Conservation (phyloP, 2,329 filamentous ascomycete genomes). For the Akanthomyces muscarius region DNA sequence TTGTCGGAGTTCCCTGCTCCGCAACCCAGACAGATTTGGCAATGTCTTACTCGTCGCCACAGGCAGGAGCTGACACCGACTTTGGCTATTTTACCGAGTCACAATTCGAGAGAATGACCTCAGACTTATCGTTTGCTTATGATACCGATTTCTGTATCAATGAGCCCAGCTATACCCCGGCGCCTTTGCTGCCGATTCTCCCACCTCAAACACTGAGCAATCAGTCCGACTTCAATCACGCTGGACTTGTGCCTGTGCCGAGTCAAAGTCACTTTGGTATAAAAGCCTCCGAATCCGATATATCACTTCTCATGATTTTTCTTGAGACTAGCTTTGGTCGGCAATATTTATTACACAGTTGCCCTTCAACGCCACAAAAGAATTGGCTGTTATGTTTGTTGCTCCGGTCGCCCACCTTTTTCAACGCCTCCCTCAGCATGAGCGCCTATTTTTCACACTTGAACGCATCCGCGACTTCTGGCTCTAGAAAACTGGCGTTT, state of each 20-base stretch:
- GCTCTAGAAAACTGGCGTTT: not conserved
- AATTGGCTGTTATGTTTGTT: not conserved
- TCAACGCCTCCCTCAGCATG: not conserved
- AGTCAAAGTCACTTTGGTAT: too few species aligned
- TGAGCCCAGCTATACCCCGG: too few species aligned
- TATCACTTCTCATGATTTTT: not conserved
- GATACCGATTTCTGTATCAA: too few species aligned
- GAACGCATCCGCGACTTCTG: not conserved
- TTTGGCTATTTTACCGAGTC: not conserved
- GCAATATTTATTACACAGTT: too few species aligned
- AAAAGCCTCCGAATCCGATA: not conserved
- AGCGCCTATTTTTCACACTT: not conserved
- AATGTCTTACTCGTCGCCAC: not conserved
- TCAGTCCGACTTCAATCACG: too few species aligned
- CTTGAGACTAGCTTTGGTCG: not conserved
- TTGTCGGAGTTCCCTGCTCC: not conserved
- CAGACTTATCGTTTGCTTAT: not conserved
- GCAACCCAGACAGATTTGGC: not conserved
- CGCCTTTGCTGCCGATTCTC: too few species aligned
- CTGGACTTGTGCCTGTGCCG: too few species aligned
- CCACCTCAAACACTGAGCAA: too few species aligned
- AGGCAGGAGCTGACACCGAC: not conserved
- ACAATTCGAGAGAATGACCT: not conserved
- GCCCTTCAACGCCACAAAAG: not conserved
- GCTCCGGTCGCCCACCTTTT: not conserved